Conservation (phyloP, 164 flowering plant species). For the Liriodendron chinense region DNA sequence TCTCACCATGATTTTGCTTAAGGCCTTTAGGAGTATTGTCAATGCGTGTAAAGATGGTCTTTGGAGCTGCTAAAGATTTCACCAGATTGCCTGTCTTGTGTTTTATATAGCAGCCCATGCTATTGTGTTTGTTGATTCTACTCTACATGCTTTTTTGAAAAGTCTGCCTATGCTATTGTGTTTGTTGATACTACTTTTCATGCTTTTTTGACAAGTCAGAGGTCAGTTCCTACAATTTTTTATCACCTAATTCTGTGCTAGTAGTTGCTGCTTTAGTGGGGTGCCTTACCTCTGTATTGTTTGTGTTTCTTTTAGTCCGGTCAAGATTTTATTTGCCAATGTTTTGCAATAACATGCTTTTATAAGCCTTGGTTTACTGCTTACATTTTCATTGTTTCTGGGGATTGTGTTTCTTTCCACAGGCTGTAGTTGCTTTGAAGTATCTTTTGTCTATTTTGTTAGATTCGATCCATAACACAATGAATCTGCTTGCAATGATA, state of each 20-base stretch:
- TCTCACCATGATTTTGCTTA: no score
- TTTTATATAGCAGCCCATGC: no score
- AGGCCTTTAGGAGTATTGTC: no score
- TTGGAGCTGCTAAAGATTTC: no score
- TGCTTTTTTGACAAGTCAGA: no score
- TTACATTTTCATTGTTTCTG: not conserved
- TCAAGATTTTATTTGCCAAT: not conserved
- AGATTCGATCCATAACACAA: not conserved
- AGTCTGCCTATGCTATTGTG: no score
- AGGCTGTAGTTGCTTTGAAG: not conserved
- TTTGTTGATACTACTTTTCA: no score
- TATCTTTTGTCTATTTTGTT: not conserved
- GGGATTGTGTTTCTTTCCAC: not conserved
- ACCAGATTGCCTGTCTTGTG: no score
- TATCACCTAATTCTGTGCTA: not conserved
- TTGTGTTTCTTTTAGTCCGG: not conserved
- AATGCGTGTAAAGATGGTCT: no score
- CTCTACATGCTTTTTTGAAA: no score
- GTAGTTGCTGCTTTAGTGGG: not conserved
- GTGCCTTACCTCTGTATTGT: not conserved
- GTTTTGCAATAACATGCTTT: not conserved
- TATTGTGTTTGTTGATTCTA: no score
- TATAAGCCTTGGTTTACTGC: not conserved
- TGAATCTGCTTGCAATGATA: slow-evolving; percentile 14
- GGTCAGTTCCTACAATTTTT: no score